These are phyloP conservation scores for Penicillium sclerotiorum DNA, from an alignment of 2,329 filamentous ascomycete species.

Conservation along the genomic window DNA sequence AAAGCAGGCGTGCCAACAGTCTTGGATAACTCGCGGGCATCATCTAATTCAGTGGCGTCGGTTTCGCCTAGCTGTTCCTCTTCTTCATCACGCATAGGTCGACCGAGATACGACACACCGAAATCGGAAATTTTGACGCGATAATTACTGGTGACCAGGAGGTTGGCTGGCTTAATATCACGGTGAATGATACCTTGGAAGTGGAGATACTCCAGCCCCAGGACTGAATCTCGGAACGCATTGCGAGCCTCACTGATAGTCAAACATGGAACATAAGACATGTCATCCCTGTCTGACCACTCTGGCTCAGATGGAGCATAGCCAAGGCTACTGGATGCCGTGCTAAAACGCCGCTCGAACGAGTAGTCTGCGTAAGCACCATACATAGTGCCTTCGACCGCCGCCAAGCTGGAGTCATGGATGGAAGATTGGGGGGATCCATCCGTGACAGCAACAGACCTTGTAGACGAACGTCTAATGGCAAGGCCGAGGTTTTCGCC, in stretches of 20 bases:
- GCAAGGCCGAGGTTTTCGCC: slow-evolving; percentile 31
- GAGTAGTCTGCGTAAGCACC: slow-evolving; percentile 67
- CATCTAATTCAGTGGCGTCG: slow-evolving; percentile 83
- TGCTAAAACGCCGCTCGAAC: slow-evolving; percentile 74
- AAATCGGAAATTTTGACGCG: slow-evolving; percentile 98
- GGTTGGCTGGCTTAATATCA: slow-evolving; percentile 86
- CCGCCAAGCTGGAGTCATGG: slow-evolving; percentile 45
- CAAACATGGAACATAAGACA: slow-evolving; percentile 90
- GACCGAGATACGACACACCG: slow-evolving; percentile 94
- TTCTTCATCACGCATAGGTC: slow-evolving; percentile 81
- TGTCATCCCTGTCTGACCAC: slow-evolving; percentile 70
- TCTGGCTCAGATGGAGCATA: slow-evolving; percentile 49
- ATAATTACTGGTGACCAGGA: slow-evolving; percentile 81
- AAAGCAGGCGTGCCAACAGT: slow-evolving; percentile 97
- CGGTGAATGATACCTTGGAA: slow-evolving; percentile 83
- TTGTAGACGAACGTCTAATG: slow-evolving; percentile 37
- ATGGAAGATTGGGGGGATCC: slow-evolving; percentile 55
- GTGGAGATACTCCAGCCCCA: slow-evolving; percentile 91
- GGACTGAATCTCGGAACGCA: slow-evolving; percentile 87
- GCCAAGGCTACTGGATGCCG: slow-evolving; percentile 67
- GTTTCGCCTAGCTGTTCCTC: slow-evolving; percentile 76
- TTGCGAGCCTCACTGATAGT: slow-evolving; percentile 79
- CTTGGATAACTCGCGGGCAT: slow-evolving; percentile 95
- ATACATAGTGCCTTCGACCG: slow-evolving; percentile 77
- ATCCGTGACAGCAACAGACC: slow-evolving; percentile 45